phyloP scores from a whole-genome alignment of 495 filamentous ascomycete species.

The Podospora tetraspora region DNA sequence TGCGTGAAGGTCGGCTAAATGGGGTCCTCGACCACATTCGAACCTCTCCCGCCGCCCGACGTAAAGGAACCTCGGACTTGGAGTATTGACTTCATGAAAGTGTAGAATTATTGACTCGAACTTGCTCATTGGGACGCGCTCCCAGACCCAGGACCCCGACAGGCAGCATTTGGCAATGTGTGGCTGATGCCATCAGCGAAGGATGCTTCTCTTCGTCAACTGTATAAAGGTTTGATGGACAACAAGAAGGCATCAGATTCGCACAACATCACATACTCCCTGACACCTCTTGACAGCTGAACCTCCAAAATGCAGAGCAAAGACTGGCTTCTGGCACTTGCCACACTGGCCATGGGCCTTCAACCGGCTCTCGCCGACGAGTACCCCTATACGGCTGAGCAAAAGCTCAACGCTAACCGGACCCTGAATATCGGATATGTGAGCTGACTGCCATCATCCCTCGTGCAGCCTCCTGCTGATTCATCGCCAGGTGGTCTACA shows the following conservation, averaged over 20 bases:
- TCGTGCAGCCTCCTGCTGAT: too few relatives aligned
- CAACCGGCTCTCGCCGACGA: neutral
- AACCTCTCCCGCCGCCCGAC: neutral
- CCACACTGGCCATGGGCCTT: neutral
- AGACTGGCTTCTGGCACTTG: neutral
- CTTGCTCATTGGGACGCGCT: neutral
- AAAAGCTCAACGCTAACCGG: conserved; percentile 7
- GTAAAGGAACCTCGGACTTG: neutral
- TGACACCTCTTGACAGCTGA: neutral
- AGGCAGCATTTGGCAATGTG: neutral
- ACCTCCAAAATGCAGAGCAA: neutral
- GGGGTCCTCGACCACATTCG: neutral
- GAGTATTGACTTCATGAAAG: neutral
- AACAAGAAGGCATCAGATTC: too few relatives aligned
- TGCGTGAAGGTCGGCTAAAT: neutral
- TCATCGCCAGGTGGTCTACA: conserved; percentile 18
- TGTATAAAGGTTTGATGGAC: neutral
- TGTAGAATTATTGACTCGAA: neutral
- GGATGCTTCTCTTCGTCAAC: neutral
- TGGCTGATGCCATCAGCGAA: neutral
- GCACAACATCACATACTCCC: too few relatives aligned
- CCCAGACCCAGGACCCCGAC: neutral
- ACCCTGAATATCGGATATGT: conserved; percentile 9
- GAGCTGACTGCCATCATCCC: too few relatives aligned
- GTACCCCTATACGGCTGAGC: conserved; percentile 6